phyloP scores from a whole-genome alignment of 1,284 basidiomycete genomes.

The Rhodotorula sp. region DNA sequence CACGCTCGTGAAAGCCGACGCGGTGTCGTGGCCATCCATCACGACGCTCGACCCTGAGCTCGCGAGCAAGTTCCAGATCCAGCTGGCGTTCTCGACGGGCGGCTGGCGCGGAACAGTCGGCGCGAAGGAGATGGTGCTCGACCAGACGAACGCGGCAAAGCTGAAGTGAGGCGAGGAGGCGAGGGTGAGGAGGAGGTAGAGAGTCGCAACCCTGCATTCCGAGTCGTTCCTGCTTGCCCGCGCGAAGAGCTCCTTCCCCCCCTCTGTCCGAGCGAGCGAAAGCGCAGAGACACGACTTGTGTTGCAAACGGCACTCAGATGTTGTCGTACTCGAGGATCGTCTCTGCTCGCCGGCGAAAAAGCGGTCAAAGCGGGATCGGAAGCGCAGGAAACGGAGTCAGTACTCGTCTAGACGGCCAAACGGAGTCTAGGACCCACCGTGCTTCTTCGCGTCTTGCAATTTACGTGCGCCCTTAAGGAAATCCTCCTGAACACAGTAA shows the following conservation, averaged over 20 bases:
- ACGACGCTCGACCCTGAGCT: conserved; percentile 64
- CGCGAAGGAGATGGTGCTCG: conserved; percentile 65
- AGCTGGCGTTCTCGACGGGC: conserved; percentile 63
- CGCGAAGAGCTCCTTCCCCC: no score
- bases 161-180: not conserved
- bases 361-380: no score
- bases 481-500: conserved; percentile 87
- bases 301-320: no score
- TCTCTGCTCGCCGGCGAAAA: no score
- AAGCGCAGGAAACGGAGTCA: no score
- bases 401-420: no score
- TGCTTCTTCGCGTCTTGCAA: conserved; percentile 62
- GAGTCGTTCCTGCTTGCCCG: not conserved
- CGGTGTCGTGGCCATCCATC: conserved; percentile 77
- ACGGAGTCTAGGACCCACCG: not conserved
- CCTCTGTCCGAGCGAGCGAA: no score
- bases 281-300: no score
- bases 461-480: conserved; percentile 97
- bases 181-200: not conserved
- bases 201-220: not conserved
- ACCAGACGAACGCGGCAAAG: conserved; percentile 27
- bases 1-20: conserved; percentile 69
- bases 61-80: conserved; percentile 34
- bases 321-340: no score
- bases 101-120: conserved; percentile 88